Percentiles rank a stretch among this genome's conserved stretches.
Evolutionary conservation across 768 basidiomycete species (phyloP).

Genomic region (Collybia sp.): DNA sequence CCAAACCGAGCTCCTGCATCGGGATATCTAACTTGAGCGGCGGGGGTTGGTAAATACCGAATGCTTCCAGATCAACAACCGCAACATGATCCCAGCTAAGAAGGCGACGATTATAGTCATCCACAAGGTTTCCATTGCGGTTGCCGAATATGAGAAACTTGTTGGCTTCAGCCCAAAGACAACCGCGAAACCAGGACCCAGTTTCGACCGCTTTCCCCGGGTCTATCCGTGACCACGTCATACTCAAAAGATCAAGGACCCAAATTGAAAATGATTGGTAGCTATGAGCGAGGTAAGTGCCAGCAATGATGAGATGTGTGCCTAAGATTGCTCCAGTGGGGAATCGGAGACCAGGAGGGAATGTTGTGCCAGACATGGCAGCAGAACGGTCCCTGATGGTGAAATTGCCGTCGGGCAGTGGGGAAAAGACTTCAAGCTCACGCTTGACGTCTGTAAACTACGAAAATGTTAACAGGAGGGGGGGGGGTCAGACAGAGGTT

Average conservation of each 20-base stretch:
- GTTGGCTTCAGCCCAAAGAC: slow-evolving; percentile 81
- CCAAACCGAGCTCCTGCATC: slow-evolving; percentile 83
- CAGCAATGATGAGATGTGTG: slow-evolving; percentile 87
- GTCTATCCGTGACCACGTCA: slow-evolving; percentile 87
- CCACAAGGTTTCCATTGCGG: slow-evolving; percentile 78
- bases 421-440: slow-evolving; percentile 89
- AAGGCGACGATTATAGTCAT: slow-evolving; percentile 88
- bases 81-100: slow-evolving; percentile 92
- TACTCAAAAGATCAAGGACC: slow-evolving; percentile 81
- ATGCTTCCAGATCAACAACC: slow-evolving; percentile 87
- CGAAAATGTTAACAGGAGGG: slow-evolving; percentile 6
- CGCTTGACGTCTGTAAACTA: slow-evolving; percentile 95
- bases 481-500: slow-evolving; percentile 1
- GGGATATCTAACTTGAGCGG: slow-evolving; percentile 55
- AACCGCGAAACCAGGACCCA: slow-evolving; percentile 95
- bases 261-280: slow-evolving; percentile 96
- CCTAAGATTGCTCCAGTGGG: slow-evolving; percentile 93
- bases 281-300: slow-evolving; percentile 91
- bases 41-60: slow-evolving; percentile 93
- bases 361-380: slow-evolving; percentile 74
- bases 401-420: slow-evolving; percentile 71
- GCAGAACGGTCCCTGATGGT: slow-evolving; percentile 76
- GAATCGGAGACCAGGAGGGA: slow-evolving; percentile 94
- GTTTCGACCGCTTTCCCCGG: slow-evolving; percentile 79
- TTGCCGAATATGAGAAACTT: slow-evolving; percentile 92